phyloP scores from a whole-genome alignment of 2,329 filamentous ascomycete genomes.

The Stemphylium lycopersici region DNA sequence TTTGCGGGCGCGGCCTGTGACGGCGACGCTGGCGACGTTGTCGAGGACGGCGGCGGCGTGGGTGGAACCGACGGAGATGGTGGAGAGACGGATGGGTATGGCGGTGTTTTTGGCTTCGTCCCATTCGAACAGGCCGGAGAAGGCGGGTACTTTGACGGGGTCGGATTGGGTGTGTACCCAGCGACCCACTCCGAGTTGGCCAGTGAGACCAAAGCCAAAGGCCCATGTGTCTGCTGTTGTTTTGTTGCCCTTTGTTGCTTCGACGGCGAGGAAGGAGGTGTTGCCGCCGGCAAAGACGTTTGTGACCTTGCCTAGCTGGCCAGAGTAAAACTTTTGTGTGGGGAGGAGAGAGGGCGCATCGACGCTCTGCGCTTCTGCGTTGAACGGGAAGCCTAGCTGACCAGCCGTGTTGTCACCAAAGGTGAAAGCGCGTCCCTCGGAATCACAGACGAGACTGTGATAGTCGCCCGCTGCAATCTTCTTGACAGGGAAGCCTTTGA shows the following conservation, averaged over 20 bases:
- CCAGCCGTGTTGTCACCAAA: conserved; percentile 92
- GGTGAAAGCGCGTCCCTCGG: conserved; percentile 76
- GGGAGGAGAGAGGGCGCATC: conserved; percentile 75
- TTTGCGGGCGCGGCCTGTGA: conserved; percentile 50
- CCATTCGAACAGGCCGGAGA: conserved; percentile 86
- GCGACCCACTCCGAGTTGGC: conserved; percentile 80
- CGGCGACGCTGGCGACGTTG: conserved; percentile 73
- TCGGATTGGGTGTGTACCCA: conserved; percentile 86
- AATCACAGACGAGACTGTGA: conserved; percentile 81
- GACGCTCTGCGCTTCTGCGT: conserved; percentile 64
- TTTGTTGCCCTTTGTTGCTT: conserved; percentile 68
- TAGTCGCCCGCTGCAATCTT: conserved; percentile 84
- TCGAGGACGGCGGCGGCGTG: conserved; percentile 84
- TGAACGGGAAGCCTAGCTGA: conserved; percentile 84
- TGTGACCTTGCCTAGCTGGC: conserved; percentile 71
- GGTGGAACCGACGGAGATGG: conserved; percentile 76
- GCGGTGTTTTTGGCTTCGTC: conserved; percentile 73
- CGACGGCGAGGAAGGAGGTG: conserved; percentile 87
- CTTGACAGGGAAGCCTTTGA: conserved; percentile 73
- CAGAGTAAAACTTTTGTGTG: conserved; percentile 73
- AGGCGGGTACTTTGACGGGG: conserved; percentile 79
- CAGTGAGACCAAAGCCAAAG: conserved; percentile 84
- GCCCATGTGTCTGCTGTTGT: conserved; percentile 82
- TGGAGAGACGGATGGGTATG: conserved; percentile 77
- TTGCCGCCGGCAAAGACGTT: conserved; percentile 82